Conservation (phyloP, 2,329 filamentous ascomycete genomes). For the Hymenoscyphus occultus region DNA sequence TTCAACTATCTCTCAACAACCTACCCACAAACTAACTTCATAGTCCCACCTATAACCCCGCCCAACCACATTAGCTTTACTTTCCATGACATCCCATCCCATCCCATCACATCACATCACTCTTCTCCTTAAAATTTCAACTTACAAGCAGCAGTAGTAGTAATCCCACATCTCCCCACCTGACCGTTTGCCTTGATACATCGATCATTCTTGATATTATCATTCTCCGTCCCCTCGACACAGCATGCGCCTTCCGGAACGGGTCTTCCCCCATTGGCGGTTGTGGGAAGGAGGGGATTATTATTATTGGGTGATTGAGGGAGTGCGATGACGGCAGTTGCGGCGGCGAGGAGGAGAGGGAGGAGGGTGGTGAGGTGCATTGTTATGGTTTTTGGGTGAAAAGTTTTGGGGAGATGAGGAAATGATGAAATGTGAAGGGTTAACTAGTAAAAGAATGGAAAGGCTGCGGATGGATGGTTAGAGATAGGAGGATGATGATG, state of each 20-base stretch:
- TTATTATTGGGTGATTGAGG: neutral
- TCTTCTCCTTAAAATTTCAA: neutral
- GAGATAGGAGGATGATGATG: too few relatives aligned
- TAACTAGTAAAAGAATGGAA: too few relatives aligned
- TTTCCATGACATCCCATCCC: too few relatives aligned
- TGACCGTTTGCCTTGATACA: constrained; percentile 11
- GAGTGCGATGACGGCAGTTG: neutral
- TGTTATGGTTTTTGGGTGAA: neutral
- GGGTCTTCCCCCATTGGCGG: constrained; percentile 13
- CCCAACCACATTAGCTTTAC: too few relatives aligned
- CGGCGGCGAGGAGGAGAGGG: constrained; percentile 8
- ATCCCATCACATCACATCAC: too few relatives aligned
- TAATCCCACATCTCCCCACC: constrained; percentile 9
- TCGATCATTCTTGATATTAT: constrained; percentile 14
- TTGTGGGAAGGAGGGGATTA: constrained; percentile 1
- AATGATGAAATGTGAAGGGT: too few relatives aligned
- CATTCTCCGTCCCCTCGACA: constrained; percentile 8
- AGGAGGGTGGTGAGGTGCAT: constrained; percentile 12
- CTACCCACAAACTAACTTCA: too few relatives aligned
- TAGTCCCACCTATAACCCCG: too few relatives aligned
- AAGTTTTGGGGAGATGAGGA: too few relatives aligned
- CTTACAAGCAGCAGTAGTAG: constrained; percentile 16
- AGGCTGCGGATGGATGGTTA: too few relatives aligned
- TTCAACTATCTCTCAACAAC: too few relatives aligned
- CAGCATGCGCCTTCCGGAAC: constrained; percentile 17